These are phyloP conservation scores for Debaryomyces nepalensis DNA, from an alignment of 1,139 yeast species.

Conservation along the genomic window DNA sequence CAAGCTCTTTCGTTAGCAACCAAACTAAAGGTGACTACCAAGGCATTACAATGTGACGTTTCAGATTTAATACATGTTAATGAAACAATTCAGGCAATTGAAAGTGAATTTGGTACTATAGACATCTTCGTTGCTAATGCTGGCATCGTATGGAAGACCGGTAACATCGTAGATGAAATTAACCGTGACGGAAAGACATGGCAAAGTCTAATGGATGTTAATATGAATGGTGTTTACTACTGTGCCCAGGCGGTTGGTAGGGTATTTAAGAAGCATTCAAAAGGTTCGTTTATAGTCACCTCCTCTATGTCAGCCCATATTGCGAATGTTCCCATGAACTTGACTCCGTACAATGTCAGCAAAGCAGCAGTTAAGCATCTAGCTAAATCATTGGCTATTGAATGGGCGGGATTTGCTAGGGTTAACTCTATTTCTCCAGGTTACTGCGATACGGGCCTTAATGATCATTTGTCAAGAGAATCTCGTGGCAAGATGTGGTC, in stretches of 20 bases:
- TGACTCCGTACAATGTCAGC: conserved; percentile 60
- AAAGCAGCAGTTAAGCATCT: conserved; percentile 38
- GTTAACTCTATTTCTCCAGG: conserved; percentile 40
- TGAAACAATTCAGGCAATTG: conserved; percentile 36
- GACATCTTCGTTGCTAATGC: conserved; percentile 61
- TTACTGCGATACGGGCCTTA: conserved; percentile 46
- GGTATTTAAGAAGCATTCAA: conserved; percentile 43
- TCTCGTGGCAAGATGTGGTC: conserved; percentile 29
- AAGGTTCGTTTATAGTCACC: conserved; percentile 60
- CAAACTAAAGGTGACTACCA: conserved; percentile 36
- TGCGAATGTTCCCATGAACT: conserved; percentile 69
- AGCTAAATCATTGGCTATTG: conserved; percentile 36
- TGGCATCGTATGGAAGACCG: conserved; percentile 52
- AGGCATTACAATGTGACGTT: conserved; percentile 46
- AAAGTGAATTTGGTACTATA: conserved; percentile 40
- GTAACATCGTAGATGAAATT: conserved; percentile 41
- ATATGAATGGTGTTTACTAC: conserved; percentile 50
- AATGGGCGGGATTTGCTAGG: conserved; percentile 39
- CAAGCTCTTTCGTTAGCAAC: conserved; percentile 33
- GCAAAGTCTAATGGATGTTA: conserved; percentile 50
- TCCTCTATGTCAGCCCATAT: conserved; percentile 70
- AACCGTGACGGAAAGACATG: conserved; percentile 42
- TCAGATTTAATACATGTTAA: conserved; percentile 43
- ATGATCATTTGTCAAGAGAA: conserved; percentile 41
- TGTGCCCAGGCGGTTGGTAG: conserved; percentile 49